A percentile compares a stretch with the other conserved stretches of the same genome.
These are phyloP conservation scores for Danielia oregonensis DNA, from an alignment of 805 yeast genomes.

Conservation along the genomic window DNA sequence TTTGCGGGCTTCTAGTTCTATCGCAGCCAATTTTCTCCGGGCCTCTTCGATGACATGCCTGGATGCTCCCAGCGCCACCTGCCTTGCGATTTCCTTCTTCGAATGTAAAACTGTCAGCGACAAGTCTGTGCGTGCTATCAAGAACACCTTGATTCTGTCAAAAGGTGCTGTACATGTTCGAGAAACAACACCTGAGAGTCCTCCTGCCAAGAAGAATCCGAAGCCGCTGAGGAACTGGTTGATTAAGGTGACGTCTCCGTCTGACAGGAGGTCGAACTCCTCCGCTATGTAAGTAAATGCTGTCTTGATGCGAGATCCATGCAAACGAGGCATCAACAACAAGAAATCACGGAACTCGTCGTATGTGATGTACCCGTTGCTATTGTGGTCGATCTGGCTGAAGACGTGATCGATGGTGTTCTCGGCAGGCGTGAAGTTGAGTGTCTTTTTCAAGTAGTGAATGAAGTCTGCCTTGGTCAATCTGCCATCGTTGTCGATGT, in stretches of 20 bases:
- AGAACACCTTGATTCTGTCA: constrained; percentile 88
- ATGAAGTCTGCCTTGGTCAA: constrained; percentile 64
- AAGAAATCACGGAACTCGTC: constrained; percentile 85
- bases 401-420: constrained; percentile 55
- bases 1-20: constrained; percentile 25
- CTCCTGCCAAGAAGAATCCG: constrained; percentile 93
- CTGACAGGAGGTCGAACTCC: constrained; percentile 76
- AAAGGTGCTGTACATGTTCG: constrained; percentile 97
- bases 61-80: constrained; percentile 33
- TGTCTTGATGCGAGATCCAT: constrained; percentile 73
- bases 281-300: constrained; percentile 80
- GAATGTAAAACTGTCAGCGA: constrained; percentile 66
- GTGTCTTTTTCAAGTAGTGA: constrained; percentile 51
- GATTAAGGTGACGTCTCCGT: constrained; percentile 86
- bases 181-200: constrained; percentile 91
- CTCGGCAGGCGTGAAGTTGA: constrained; percentile 52
- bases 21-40: constrained; percentile 24
- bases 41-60: constrained; percentile 34
- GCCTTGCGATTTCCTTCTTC: constrained; percentile 39
- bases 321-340: constrained; percentile 73
- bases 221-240: constrained; percentile 77
- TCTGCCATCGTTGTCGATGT: constrained; percentile 69
- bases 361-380: constrained; percentile 68
- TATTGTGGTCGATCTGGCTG: constrained; percentile 49
- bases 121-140: constrained; percentile 86